phyloP scores from a whole-genome alignment of 345 rosid species.

The Aquilaria malaccensis region DNA sequence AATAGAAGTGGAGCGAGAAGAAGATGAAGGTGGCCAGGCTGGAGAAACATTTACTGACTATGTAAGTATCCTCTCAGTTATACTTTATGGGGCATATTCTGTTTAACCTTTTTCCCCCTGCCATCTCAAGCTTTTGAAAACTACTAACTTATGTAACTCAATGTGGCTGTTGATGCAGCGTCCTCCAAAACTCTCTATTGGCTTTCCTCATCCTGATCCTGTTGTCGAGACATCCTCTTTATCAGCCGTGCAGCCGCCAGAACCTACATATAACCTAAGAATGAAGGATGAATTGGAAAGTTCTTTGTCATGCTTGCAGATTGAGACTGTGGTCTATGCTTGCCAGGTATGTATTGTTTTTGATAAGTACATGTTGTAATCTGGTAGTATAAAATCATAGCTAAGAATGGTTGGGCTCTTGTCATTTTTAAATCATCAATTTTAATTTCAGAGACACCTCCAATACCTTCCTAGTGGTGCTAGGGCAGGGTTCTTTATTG shows the following conservation, averaged over 20 bases:
- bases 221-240: slow-evolving; percentile 92
- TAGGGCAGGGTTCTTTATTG: slow-evolving; percentile 95
- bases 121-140: slow-evolving; percentile 11
- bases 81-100: slow-evolving; percentile 3
- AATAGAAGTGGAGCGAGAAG: slow-evolving; percentile 95
- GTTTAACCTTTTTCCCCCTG: background rate
- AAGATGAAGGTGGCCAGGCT: slow-evolving; percentile 90
- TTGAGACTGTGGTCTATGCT: slow-evolving; percentile 97
- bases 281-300: slow-evolving; percentile 69
- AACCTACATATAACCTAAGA: slow-evolving; percentile 74
- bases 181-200: slow-evolving; percentile 85
- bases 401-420: slow-evolving; percentile 15
- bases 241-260: slow-evolving; percentile 97
- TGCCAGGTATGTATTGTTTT: slow-evolving; percentile 60
- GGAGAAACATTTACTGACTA: slow-evolving; percentile 97
- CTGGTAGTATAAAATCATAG: slow-evolving; percentile 7
- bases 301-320: slow-evolving; percentile 93
- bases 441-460: slow-evolving; percentile 66
- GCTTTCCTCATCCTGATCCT: slow-evolving; percentile 97
- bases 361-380: background rate
- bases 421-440: slow-evolving; percentile 20
- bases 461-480: slow-evolving; percentile 80
- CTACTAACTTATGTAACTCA: slow-evolving; percentile 7
- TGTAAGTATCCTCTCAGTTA: slow-evolving; percentile 40
- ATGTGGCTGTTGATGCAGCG: slow-evolving; percentile 39